These are phyloP conservation scores for Pleurotus ostreatus DNA, from an alignment of 768 basidiomycete species.

Conservation along the genomic window DNA sequence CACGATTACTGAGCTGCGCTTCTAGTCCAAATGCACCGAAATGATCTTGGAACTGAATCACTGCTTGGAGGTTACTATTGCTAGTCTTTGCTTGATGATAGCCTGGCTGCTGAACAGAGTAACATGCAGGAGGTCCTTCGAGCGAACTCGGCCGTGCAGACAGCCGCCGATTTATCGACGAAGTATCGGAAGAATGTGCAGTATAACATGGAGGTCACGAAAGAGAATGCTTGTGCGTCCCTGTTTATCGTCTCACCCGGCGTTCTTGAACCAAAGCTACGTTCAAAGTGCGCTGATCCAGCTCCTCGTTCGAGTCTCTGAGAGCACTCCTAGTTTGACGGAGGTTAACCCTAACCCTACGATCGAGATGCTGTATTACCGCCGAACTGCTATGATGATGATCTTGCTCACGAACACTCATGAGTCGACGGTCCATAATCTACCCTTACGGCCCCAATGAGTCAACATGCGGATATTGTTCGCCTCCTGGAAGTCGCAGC, in stretches of 20 bases:
- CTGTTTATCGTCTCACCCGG: not conserved
- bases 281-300: no score
- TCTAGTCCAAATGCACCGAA: constrained; percentile 89
- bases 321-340: not conserved
- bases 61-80: constrained; percentile 63
- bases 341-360: not conserved
- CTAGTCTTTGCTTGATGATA: no score
- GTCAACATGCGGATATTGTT: constrained; percentile 68
- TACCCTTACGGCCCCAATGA: constrained; percentile 27
- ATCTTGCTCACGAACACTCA: not conserved
- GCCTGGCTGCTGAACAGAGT: no score
- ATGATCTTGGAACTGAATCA: constrained; percentile 86
- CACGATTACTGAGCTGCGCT: not conserved
- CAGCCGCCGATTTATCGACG: constrained; percentile 76
- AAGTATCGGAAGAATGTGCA: constrained; percentile 93
- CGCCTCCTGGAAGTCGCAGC: constrained; percentile 47
- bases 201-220: constrained; percentile 82
- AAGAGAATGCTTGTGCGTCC: constrained; percentile 23
- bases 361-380: not conserved
- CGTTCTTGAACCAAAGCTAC: no score
- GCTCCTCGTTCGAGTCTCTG: no score
- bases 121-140: constrained; percentile 65
- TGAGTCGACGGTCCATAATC: constrained; percentile 27
- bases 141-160: constrained; percentile 74
- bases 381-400: not conserved